Base-by-base conservation (phyloP, 805 yeast genomes). In the Spathaspora boniae region DNA sequence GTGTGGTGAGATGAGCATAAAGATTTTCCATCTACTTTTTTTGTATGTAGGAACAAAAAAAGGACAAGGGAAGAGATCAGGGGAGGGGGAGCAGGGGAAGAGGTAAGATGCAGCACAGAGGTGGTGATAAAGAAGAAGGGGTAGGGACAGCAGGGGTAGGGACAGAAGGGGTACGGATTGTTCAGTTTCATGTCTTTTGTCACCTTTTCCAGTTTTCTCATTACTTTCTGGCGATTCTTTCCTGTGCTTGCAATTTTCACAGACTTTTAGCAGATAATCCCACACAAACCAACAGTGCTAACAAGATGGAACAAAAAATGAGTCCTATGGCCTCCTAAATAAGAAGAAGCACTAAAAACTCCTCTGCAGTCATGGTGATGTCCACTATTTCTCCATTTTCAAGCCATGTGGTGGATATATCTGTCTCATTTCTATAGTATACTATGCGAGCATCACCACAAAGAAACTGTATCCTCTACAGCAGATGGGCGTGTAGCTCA, bases 401-500 rank as follows among this genome's bases (percentile, higher is more conserved):
- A 22, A 22, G 12, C 11, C 25, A 22, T 11, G 25, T 22, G 11
- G 25, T 22, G 11, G 11, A 11, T 22, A 12, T 22, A 22, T 22
- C 25, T 22, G 12, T 22, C 12, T 22, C 12, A 22, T 12, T 12
- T 22, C 25, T 22, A 22, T 22, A 26, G 16, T 22, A 11, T 9
- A 26, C 16, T 16, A 25, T 29, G 24, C 12, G 20, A 19, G 12
- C 14, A 29, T 16, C 6, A 5, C 14, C 6, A 8, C 12, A 30
- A 30, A 30, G 14, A 8, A 18, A 26, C 14, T 26, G 16, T 22
- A 22, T 22, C 29, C 11, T 7, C 8, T 12, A 27, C 9, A 27
- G 11, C 28, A 26, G 24, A 11, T 15, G 82, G 81, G 82, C 80
- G 78, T 71, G 78, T 76, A 78, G 82, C 82, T 81, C 72, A 76